These are phyloP conservation scores for Backusella macrospora DNA, from an alignment of 192 early-diverging fungal species.

Conservation along the genomic window DNA sequence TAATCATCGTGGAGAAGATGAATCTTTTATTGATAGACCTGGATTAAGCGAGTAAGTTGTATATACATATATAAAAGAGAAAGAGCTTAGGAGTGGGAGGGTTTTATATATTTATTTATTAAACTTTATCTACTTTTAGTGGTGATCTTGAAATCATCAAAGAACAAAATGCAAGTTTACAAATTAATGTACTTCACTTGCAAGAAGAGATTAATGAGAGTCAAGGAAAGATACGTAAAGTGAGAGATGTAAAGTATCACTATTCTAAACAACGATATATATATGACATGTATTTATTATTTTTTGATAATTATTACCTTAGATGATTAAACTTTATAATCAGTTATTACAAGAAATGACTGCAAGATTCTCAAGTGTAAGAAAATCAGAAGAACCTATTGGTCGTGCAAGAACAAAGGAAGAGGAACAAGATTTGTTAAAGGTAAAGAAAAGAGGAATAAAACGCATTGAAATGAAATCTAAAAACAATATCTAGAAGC, in stretches of 20 bases:
- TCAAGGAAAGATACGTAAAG: constrained; percentile 38
- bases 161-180: constrained; percentile 48
- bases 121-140: constrained; percentile 17
- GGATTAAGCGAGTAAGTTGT: constrained; percentile 46
- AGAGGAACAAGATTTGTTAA: constrained; percentile 41
- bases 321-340: constrained; percentile 42
- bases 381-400: constrained; percentile 29
- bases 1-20: constrained; percentile 49
- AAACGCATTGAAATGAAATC: background rate
- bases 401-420: constrained; percentile 33
- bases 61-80: background rate
- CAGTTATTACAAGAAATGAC: constrained; percentile 36
- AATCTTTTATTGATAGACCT: constrained; percentile 51
- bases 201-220: constrained; percentile 41
- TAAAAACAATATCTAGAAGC: constrained; percentile 44
- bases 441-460: constrained; percentile 17
- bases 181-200: constrained; percentile 46
- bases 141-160: constrained; percentile 58
- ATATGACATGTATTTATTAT: constrained; percentile 13
- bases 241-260: constrained; percentile 31
- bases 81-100: background rate
- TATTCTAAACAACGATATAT: background rate
- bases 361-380: constrained; percentile 4
- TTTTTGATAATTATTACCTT: background rate
- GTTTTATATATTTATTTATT: too few relatives aligned